Conservation (phyloP, 1,139 yeast species). For the Wickerhamomyces sp. region DNA sequence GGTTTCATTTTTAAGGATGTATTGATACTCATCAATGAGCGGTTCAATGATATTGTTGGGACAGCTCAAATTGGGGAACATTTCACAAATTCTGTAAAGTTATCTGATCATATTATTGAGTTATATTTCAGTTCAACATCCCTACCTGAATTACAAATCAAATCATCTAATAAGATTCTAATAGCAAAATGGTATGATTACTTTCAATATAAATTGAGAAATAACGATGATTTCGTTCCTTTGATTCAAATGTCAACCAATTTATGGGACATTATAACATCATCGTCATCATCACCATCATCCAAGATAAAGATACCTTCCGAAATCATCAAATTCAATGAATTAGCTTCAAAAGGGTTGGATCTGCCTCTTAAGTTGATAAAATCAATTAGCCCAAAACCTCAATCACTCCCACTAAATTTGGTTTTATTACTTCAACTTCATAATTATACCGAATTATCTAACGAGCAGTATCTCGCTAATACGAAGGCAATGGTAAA, state of each 20-base stretch:
- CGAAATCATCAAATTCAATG: slow-evolving; percentile 36
- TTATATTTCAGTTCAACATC: slow-evolving; percentile 38
- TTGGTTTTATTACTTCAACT: slow-evolving; percentile 45
- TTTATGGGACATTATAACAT: slow-evolving; percentile 38
- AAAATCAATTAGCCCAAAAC: slow-evolving; percentile 35
- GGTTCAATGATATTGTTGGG: slow-evolving; percentile 34
- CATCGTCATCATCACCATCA: too few species aligned
- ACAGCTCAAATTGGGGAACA: slow-evolving; percentile 32
- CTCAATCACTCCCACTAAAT: slow-evolving; percentile 40
- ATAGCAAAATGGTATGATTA: slow-evolving; percentile 39
- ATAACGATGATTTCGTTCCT: slow-evolving; percentile 28
- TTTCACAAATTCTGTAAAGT: slow-evolving; percentile 29
- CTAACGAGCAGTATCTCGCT: slow-evolving; percentile 34
- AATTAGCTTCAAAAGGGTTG: slow-evolving; percentile 31
- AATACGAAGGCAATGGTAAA: slow-evolving; percentile 29
- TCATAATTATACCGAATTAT: slow-evolving; percentile 30
- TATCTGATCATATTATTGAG: slow-evolving; percentile 28
- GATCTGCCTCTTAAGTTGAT: slow-evolving; percentile 38
- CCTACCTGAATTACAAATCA: slow-evolving; percentile 43
- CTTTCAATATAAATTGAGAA: slow-evolving; percentile 17
- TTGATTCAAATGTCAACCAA: slow-evolving; percentile 47
- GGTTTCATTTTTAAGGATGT: slow-evolving; percentile 38
- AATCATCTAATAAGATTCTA: slow-evolving; percentile 33
- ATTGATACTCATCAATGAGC: slow-evolving; percentile 34
- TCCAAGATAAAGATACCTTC: slow-evolving; percentile 31